Evolutionary conservation across 1,139 yeast species (phyloP).

Genomic region (Geotrichum histeridarum): DNA sequence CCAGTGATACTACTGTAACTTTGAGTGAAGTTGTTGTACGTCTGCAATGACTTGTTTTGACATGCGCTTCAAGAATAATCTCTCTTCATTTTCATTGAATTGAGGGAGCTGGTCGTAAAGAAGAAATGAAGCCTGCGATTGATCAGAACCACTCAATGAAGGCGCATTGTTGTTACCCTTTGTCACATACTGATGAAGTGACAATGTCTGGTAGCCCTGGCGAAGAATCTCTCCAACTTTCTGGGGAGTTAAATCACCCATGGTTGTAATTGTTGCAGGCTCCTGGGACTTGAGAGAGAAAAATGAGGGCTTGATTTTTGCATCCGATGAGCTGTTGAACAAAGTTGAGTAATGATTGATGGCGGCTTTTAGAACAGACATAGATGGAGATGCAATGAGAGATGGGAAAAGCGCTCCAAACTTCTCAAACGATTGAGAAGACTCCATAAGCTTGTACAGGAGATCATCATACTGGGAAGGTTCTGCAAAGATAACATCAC

Average conservation of each 20-base stretch:
- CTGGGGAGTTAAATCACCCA: constrained; percentile 23
- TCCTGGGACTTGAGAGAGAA: neutral
- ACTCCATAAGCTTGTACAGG: constrained; percentile 34
- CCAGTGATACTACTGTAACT: neutral
- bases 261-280: neutral
- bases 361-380: constrained; percentile 28
- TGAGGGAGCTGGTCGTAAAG: constrained; percentile 28
- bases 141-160: constrained; percentile 7
- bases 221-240: constrained; percentile 29
- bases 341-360: constrained; percentile 30
- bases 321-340: constrained; percentile 12
- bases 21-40: constrained; percentile 21
- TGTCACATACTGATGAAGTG: constrained; percentile 26
- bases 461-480: constrained; percentile 36
- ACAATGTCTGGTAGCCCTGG: constrained; percentile 31
- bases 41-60: constrained; percentile 28
- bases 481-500: constrained; percentile 33
- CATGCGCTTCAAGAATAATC: constrained; percentile 28
- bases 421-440: constrained; percentile 27
- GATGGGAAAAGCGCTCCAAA: constrained; percentile 21
- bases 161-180: constrained; percentile 15
- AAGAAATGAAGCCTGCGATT: constrained; percentile 12
- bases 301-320: constrained; percentile 4
- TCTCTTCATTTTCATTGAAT: constrained; percentile 29
- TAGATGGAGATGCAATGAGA: constrained; percentile 23